phyloP scores from a whole-genome alignment of 148 eudicot genomes.

The Chenopodium formosanum region DNA sequence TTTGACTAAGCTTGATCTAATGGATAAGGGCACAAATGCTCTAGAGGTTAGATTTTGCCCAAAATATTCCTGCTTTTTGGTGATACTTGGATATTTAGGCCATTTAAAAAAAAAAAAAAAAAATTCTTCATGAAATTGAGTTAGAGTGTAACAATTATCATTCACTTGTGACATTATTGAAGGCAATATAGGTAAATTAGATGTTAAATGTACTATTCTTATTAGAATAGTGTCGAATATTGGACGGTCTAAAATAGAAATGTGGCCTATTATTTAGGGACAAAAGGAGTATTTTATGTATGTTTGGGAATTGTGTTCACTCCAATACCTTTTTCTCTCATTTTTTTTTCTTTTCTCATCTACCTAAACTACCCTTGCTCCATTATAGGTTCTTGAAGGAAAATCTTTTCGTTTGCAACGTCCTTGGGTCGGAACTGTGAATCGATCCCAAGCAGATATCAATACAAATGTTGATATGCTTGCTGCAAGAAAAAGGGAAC shows the following conservation, averaged over 20 bases:
- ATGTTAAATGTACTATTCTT: too few species aligned
- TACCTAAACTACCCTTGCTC: conserved; percentile 7
- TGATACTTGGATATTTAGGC: too few species aligned
- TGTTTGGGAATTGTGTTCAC: too few species aligned
- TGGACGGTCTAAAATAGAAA: too few species aligned
- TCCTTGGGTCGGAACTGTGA: conserved; percentile 91
- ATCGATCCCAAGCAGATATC: conserved; percentile 87
- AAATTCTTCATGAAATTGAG: too few species aligned
- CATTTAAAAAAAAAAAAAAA: too few species aligned
- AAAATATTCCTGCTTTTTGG: background rate
- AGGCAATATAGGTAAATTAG: too few species aligned
- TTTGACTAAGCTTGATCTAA: conserved; percentile 67
- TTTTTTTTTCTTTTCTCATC: background rate
- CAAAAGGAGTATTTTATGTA: background rate
- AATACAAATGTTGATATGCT: conserved; percentile 69
- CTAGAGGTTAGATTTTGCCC: conserved; percentile 37
- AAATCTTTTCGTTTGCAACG: conserved; percentile 67
- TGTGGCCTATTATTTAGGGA: too few species aligned
- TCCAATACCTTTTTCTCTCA: background rate
- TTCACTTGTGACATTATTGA: too few species aligned
- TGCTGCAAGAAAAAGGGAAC: conserved; percentile 68
- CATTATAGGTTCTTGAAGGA: conserved; percentile 81
- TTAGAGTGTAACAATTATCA: too few species aligned
- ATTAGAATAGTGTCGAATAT: too few species aligned
- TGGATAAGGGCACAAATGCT: conserved; percentile 78